phyloP scores from a whole-genome alignment of 768 basidiomycete genomes.

The Collybia sordida region DNA sequence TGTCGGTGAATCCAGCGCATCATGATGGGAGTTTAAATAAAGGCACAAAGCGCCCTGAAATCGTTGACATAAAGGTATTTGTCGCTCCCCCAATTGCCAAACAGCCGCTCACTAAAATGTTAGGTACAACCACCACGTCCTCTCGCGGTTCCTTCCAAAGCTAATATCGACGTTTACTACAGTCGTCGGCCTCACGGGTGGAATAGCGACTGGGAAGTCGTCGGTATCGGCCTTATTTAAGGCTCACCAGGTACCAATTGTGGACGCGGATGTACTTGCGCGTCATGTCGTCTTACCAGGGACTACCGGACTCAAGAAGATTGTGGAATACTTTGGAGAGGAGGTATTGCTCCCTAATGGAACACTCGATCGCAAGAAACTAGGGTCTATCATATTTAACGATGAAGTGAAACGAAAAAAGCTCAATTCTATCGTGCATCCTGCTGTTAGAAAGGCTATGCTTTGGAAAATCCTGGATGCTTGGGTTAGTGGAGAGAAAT shows the following conservation, averaged over 20 bases:
- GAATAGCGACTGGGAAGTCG: constrained; percentile 96
- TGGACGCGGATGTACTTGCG: constrained; percentile 92
- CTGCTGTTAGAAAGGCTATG: constrained; percentile 84
- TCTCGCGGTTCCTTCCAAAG: too few relatives aligned
- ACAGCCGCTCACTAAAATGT: too few relatives aligned
- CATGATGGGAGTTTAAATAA: background rate
- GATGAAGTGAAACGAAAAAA: constrained; percentile 68
- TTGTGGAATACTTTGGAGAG: constrained; percentile 70
- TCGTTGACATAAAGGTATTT: too few relatives aligned
- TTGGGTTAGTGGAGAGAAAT: constrained; percentile 78
- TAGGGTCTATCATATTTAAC: constrained; percentile 84
- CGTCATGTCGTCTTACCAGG: constrained; percentile 85
- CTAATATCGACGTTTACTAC: too few relatives aligned
- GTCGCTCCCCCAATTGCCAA: too few relatives aligned
- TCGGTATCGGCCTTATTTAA: constrained; percentile 79
- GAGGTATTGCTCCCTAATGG: constrained; percentile 69
- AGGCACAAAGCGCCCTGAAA: too few relatives aligned
- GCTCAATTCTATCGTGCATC: constrained; percentile 88
- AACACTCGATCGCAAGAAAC: constrained; percentile 74
- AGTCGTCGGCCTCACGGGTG: constrained; percentile 96
- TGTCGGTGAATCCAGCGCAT: background rate
- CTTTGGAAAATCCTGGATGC: constrained; percentile 58
- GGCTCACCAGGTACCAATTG: constrained; percentile 68
- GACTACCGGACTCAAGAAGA: constrained; percentile 65
- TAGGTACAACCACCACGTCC: too few relatives aligned